Percentiles rank a stretch among this genome's conserved stretches.
Conservation (phyloP, 345 rosid species). For the Brassica carinata region DNA sequence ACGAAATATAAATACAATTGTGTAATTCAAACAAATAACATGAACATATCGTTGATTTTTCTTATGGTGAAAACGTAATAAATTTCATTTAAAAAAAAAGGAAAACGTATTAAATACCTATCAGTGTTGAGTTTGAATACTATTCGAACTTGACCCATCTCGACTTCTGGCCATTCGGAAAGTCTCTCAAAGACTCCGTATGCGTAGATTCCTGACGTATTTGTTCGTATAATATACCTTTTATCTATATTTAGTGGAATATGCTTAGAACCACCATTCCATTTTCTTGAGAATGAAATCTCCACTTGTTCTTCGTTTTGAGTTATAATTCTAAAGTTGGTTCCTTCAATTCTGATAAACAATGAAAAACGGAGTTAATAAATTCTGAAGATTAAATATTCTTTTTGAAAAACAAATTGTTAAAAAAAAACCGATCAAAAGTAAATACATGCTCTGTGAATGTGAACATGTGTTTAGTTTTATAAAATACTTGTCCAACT, state of each 20-base stretch:
- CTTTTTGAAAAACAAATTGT: not conserved
- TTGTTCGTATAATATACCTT: conserved; percentile 65
- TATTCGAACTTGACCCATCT: conserved; percentile 68
- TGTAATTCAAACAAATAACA: not conserved
- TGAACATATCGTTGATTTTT: not conserved
- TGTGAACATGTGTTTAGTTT: conserved; percentile 18
- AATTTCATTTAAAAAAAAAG: too few relatives aligned
- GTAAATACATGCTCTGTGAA: not conserved
- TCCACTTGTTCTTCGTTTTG: conserved; percentile 62
- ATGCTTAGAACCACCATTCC: conserved; percentile 41
- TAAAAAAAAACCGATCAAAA: not conserved
- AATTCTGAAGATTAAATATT: not conserved
- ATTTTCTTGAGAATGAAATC: conserved; percentile 60
- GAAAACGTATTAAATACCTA: conserved; percentile 43
- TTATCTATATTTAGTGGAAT: conserved; percentile 67
- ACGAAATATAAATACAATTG: not conserved
- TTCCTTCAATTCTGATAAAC: conserved; percentile 54
- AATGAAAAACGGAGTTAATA: not conserved
- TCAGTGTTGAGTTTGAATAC: conserved; percentile 77
- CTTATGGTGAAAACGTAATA: not conserved
- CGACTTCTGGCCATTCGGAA: conserved; percentile 70
- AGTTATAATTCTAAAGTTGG: conserved; percentile 45
- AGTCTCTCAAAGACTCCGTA: conserved; percentile 78
- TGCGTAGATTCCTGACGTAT: conserved; percentile 72
- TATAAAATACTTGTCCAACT: not conserved